Evolutionary conservation across 2,329 filamentous ascomycete genomes (phyloP).

Genomic region (Claviceps quebecensis): DNA sequence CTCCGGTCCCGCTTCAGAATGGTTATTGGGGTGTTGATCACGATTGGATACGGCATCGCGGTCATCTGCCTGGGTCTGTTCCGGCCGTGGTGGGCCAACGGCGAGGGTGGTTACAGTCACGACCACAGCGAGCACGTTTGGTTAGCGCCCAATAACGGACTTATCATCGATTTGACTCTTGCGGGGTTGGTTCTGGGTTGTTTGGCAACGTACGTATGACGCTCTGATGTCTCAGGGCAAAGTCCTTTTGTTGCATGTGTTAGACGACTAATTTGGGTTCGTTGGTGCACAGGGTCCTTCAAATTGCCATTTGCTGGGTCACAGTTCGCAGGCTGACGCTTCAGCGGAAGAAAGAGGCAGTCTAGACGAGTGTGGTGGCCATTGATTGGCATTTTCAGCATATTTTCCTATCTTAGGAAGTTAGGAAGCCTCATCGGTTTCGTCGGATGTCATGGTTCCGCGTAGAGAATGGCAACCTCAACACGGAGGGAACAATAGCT

Average conservation of each 20-base stretch:
- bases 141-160: neutral
- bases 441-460: too few relatives aligned
- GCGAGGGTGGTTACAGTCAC: neutral
- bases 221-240: neutral
- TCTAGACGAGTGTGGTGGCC: neutral
- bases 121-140: neutral
- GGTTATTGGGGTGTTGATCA: slow-evolving; percentile 4
- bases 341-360: neutral
- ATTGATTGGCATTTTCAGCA: neutral
- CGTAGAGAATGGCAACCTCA: neutral
- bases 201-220: neutral
- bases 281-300: neutral
- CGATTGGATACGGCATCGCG: slow-evolving; percentile 2
- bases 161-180: neutral
- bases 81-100: neutral
- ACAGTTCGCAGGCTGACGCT: neutral
- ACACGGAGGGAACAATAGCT: neutral
- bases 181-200: neutral
- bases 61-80: neutral
- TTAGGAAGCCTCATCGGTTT: neutral
- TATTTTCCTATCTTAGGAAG: neutral
- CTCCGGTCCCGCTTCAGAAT: slow-evolving; percentile 6
- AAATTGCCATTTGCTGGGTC: neutral
- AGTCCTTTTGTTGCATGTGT: neutral
- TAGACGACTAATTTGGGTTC: neutral